phyloP scores from a whole-genome alignment of 2,329 filamentous ascomycete species.

The Samsoniella hepiali region DNA sequence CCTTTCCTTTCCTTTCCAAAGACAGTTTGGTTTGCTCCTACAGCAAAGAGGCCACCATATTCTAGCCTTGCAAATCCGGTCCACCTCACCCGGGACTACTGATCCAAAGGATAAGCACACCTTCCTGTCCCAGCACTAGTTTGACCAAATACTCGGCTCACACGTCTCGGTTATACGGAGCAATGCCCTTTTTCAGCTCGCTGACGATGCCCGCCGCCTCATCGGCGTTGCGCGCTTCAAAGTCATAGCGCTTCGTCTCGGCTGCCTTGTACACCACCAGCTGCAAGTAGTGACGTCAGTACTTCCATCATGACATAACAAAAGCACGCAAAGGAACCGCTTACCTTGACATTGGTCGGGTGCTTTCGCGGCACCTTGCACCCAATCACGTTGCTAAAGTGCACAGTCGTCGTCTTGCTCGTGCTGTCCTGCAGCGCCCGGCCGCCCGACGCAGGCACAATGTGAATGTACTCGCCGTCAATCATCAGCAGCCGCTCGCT shows the following conservation, averaged over 20 bases:
- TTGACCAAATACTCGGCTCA: slow-evolving; percentile 20
- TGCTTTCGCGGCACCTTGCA: slow-evolving; percentile 79
- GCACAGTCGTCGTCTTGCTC: slow-evolving; percentile 74
- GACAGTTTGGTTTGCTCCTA: neutral
- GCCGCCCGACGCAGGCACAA: slow-evolving; percentile 67
- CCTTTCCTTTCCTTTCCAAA: neutral
- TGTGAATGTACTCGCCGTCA: slow-evolving; percentile 83
- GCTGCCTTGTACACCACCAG: slow-evolving; percentile 70
- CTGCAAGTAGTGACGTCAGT: slow-evolving; percentile 33
- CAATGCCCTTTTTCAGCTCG: slow-evolving; percentile 74
- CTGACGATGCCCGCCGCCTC: slow-evolving; percentile 77
- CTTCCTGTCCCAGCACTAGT: neutral
- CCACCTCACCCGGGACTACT: neutral
- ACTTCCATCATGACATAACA: neutral
- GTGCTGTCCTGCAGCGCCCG: slow-evolving; percentile 62
- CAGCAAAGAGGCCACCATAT: neutral
- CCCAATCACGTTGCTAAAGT: slow-evolving; percentile 77
- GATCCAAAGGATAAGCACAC: neutral
- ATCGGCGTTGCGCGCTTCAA: slow-evolving; percentile 68
- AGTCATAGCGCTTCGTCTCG: slow-evolving; percentile 80
- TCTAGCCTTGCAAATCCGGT: neutral
- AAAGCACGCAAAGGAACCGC: slow-evolving; percentile 21
- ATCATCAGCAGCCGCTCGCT: slow-evolving; percentile 75
- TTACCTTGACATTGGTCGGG: slow-evolving; percentile 74
- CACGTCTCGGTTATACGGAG: slow-evolving; percentile 56